Conservation (phyloP, 1,139 yeast species). For the Yamadazyma conglobata region DNA sequence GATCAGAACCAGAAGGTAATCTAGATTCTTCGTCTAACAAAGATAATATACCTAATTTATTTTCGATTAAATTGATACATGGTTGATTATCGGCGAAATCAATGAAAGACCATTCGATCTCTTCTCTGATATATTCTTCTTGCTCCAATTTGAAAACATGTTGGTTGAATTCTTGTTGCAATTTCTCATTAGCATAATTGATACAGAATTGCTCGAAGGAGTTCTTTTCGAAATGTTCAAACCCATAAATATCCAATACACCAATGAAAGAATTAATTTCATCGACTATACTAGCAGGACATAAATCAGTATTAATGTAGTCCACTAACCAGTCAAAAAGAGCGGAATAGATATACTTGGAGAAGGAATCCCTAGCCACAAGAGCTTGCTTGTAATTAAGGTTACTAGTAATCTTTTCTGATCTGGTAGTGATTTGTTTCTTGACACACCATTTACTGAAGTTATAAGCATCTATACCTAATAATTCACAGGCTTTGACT, state of each 20-base stretch:
- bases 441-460: constrained; percentile 93
- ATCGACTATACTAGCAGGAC: constrained; percentile 65
- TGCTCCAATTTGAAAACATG: constrained; percentile 96
- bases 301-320: constrained; percentile 75
- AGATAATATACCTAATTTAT: constrained; percentile 81
- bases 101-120: constrained; percentile 95
- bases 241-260: constrained; percentile 95
- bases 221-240: constrained; percentile 91
- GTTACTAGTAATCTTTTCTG: constrained; percentile 85
- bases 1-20: constrained; percentile 90
- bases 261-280: constrained; percentile 79
- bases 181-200: constrained; percentile 94
- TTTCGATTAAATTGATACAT: constrained; percentile 90
- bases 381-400: constrained; percentile 80
- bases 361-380: constrained; percentile 93
- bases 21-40: constrained; percentile 94
- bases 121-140: constrained; percentile 88
- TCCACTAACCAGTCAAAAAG: constrained; percentile 94
- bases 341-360: constrained; percentile 89
- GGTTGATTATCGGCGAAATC: constrained; percentile 98
- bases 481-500: constrained; percentile 76
- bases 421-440: constrained; percentile 89
- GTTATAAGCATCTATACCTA: constrained; percentile 70
- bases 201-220: constrained; percentile 98
- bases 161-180: constrained; percentile 96